Evolutionary conservation across 2,329 filamentous ascomycete species (phyloP).

Genomic region (Pseudogymnoascus sp.): DNA sequence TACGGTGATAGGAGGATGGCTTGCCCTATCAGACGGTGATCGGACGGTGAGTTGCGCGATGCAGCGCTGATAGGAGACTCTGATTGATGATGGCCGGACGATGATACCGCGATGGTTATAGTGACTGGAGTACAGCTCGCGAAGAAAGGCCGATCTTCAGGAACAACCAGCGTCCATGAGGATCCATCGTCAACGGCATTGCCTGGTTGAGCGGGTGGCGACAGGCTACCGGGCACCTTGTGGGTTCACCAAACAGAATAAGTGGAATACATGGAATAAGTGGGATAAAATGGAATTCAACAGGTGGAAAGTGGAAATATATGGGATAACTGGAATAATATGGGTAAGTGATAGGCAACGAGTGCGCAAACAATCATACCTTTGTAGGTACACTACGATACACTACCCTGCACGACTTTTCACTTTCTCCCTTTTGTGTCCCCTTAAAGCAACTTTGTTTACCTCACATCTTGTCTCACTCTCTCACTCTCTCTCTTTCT

Average conservation of each 20-base stretch:
- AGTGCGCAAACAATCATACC: background rate
- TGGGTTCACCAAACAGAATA: background rate
- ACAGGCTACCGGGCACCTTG: background rate
- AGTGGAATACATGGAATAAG: background rate
- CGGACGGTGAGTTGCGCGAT: background rate
- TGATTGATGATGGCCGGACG: background rate
- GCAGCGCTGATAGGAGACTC: background rate
- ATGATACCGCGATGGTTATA: background rate
- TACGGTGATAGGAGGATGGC: background rate
- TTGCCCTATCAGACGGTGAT: constrained; percentile 1
- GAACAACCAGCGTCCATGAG: background rate
- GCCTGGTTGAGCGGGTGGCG: constrained; percentile 4
- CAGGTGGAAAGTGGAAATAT: constrained; percentile 1
- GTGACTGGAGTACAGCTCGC: background rate
- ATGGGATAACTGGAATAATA: background rate
- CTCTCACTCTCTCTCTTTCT: background rate
- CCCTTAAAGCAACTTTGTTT: constrained; percentile 6
- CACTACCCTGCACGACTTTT: background rate
- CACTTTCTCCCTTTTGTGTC: background rate
- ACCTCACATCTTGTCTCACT: background rate
- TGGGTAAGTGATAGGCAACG: background rate
- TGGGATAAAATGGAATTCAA: background rate
- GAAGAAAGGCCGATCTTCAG: constrained; percentile 2
- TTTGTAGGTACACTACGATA: constrained; percentile 5
- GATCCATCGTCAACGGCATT: background rate